Base-by-base conservation (phyloP, 2,329 filamentous ascomycete species). In the Leptographium wingfieldii region DNA sequence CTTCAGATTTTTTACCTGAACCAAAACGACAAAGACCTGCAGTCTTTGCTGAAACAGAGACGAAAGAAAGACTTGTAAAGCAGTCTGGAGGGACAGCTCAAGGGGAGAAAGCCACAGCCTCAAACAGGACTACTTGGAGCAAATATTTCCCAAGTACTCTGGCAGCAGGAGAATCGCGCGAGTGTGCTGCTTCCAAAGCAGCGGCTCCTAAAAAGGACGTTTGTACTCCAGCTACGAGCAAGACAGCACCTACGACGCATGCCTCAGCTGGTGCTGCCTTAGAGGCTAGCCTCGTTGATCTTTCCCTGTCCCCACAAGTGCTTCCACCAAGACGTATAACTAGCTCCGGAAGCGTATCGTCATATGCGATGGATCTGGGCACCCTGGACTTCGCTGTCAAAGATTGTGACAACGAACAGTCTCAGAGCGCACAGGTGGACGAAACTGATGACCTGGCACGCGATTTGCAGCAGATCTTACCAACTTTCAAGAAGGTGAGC, bases 341-440 rank as follows among this genome's bases (percentile, higher is more conserved):
- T 12, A 55, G 27, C 12, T 38, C 40, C 33, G 27, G 31, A 25
- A 48, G 48, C 2, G 5, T 51, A 14, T 64, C 63, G n/a, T 25
- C 58, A 5, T 64, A 64, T n/a, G 58, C 56, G 7, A 56, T 57
- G 59, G 63, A 63, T 16, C 59, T 64, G 11, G 59, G 55, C 11
- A 62, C 63, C 3, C 53, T 64, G 5, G 56, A 56, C 9, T 56
- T 22, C 1, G 48, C 57, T 7, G 31, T 38, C 19, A 3, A 33
- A 9, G n/a, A 31, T 29, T 27, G 19, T 19, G 10, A 2, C 31
- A 3, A 12, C 22, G 29, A 12, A 12, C 27, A 53, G 48, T 22
- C 14, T 14, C 40, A 33, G 14, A 5, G 22, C 16, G 38, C 22
- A 0, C n/a, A 35, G 22, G 6, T 12, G 9, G 25, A 16, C 19